Conservation (phyloP, 768 basidiomycete species). For the Filobasidium floriforme region DNA sequence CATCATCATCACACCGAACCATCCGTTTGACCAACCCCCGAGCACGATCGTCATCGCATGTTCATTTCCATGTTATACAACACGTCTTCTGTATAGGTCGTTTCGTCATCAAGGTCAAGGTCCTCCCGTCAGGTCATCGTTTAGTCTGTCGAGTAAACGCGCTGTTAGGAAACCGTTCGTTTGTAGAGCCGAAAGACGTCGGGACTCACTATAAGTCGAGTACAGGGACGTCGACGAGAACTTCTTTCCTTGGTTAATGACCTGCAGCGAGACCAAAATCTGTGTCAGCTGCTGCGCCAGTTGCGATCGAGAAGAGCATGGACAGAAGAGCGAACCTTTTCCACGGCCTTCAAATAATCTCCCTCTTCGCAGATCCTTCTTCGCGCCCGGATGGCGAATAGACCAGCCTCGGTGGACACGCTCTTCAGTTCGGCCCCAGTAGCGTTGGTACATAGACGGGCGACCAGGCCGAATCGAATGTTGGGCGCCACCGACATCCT, state of each 20-base stretch:
- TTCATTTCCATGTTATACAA: too few species aligned
- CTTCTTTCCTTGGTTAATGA: slow-evolving; percentile 87
- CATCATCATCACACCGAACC: too few species aligned
- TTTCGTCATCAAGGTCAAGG: too few species aligned
- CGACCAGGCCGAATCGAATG: slow-evolving; percentile 95
- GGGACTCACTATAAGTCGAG: slow-evolving; percentile 8
- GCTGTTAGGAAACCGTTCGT: too few species aligned
- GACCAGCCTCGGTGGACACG: slow-evolving; percentile 98
- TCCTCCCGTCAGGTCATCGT: too few species aligned
- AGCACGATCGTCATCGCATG: too few species aligned
- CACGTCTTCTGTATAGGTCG: too few species aligned
- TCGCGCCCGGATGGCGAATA: slow-evolving; percentile 96
- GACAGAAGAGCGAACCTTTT: slow-evolving; percentile 60
- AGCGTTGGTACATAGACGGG: slow-evolving; percentile 91
- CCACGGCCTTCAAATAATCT: slow-evolving; percentile 94
- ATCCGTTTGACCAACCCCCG: too few species aligned
- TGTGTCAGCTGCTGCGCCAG: background rate
- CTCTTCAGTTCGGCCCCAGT: slow-evolving; percentile 97
- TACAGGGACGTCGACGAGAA: slow-evolving; percentile 75
- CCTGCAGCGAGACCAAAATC: background rate
- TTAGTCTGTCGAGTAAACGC: too few species aligned
- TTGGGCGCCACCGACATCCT: slow-evolving; percentile 97
- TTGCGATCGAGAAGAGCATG: background rate
- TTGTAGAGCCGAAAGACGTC: too few species aligned
- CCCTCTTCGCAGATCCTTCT: slow-evolving; percentile 95